Base-by-base conservation (phyloP, 2,329 filamentous ascomycete genomes). In the Calonectria hawksworthii region DNA sequence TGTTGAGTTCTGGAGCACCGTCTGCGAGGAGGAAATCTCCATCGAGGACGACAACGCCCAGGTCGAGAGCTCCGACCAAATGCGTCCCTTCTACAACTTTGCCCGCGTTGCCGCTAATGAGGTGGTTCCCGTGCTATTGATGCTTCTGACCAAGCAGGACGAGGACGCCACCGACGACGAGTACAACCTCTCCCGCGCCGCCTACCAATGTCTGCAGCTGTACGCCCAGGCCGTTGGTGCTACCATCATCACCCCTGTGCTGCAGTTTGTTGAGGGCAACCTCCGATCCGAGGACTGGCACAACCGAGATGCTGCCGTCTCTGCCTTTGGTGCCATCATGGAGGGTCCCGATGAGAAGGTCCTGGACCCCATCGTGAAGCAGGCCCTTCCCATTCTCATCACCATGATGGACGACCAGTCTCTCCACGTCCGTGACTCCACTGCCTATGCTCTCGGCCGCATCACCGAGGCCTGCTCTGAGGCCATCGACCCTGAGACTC, bases 1-100 rank as follows among this genome's bases (percentile, higher is more conserved):
- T 47, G 96, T 99, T 79, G 97, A 99, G 85, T 99, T 99, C 88
- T 99, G 97, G 97, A 99, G 96, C 89, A 98, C 97, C n/a, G 97
- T 99, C 64, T 99, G 97, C 86, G 97, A 99, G 85, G 97, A 99
- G 87, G 97, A 99, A 86, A 96, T 98, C 81, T 94, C 94, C 78
- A 99, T 99, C 82, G 97, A 99, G 84, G 97, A 99, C 83, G 97
- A 99, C 86, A 99, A 99, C 85, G 91, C 93, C 34, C 83, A 90
- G 84, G 87, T 90, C 74, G 95, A 98, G 82, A 95, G 92, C 82
- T 92, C 94, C 23, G 93, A 95, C 72, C 95, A 98, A 86, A 92
- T 96, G 87, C 93, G 97, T 73, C 95, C 95, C 18, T 98, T 97
- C 87, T 98, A 97, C 89, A 98, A 98, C 88, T 99, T 99, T 85